Percentiles rank a stretch among this genome's conserved stretches.
These are phyloP conservation scores for Cercophora sp. DNA, from an alignment of 495 filamentous ascomycete species.

Conservation along the genomic window DNA sequence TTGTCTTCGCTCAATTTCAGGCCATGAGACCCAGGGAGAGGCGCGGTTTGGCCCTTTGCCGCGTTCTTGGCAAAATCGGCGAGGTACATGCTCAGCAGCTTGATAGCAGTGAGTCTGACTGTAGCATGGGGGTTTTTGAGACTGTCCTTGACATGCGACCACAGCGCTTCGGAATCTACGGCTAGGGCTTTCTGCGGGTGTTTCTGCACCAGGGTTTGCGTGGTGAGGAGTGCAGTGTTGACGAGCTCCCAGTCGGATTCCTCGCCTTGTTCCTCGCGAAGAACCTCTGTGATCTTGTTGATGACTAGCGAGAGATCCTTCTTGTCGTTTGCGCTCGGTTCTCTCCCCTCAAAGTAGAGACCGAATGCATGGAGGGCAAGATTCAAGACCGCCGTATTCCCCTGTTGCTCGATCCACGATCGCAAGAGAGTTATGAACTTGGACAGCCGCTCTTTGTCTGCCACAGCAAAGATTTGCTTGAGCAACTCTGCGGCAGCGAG, in stretches of 20 bases:
- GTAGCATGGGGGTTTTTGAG: slow-evolving; percentile 69
- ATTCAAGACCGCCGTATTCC: slow-evolving; percentile 63
- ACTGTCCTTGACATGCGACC: slow-evolving; percentile 60
- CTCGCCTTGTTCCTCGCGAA: slow-evolving; percentile 43
- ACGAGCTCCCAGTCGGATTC: slow-evolving; percentile 72
- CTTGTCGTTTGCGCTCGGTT: slow-evolving; percentile 49
- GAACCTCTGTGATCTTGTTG: slow-evolving; percentile 41
- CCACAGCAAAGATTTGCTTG: slow-evolving; percentile 73
- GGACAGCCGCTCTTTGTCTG: slow-evolving; percentile 66
- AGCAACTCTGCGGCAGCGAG: slow-evolving; percentile 76
- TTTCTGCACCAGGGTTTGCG: slow-evolving; percentile 62
- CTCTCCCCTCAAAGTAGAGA: slow-evolving; percentile 72
- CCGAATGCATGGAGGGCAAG: slow-evolving; percentile 75
- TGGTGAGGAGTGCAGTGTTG: slow-evolving; percentile 65
- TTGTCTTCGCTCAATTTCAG: slow-evolving; percentile 60
- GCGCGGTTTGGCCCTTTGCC: slow-evolving; percentile 49
- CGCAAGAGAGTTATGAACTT: slow-evolving; percentile 65
- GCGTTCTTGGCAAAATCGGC: slow-evolving; percentile 69
- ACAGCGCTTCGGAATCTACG: slow-evolving; percentile 52
- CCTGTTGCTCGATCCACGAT: slow-evolving; percentile 71
- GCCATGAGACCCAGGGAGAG: slow-evolving; percentile 67
- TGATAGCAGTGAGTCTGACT: slow-evolving; percentile 72
- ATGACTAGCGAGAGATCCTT: slow-evolving; percentile 53
- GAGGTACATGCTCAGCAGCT: slow-evolving; percentile 71
- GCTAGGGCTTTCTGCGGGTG: slow-evolving; percentile 61